Percentiles rank a stretch among this genome's conserved stretches.
phyloP scores from a whole-genome alignment of 805 yeast species.

The Yarrowia sp. region DNA sequence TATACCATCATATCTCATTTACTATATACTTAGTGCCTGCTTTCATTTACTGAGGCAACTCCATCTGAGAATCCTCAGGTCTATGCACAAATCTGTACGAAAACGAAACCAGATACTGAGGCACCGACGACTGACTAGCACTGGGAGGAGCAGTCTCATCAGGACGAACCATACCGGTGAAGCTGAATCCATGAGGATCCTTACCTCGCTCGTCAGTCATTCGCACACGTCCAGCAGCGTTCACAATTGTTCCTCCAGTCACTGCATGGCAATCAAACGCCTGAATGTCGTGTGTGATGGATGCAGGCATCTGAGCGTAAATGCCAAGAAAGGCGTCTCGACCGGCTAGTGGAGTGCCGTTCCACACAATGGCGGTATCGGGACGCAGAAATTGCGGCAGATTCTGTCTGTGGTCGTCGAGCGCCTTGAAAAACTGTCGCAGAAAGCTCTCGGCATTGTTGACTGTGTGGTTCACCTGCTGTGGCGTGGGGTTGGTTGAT shows the following conservation, averaged over 20 bases:
- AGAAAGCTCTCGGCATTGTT: conserved; percentile 33
- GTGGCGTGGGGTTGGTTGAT: not conserved
- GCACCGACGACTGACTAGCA: conserved; percentile 9
- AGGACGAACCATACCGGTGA: conserved; percentile 5
- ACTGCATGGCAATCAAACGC: conserved; percentile 43
- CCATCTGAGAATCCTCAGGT: conserved; percentile 36
- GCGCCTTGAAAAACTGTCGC: conserved; percentile 37
- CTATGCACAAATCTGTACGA: conserved; percentile 41
- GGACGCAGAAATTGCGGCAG: conserved; percentile 34
- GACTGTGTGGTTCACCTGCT: not conserved
- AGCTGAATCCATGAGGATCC: conserved; percentile 39
- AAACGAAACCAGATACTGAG: conserved; percentile 32
- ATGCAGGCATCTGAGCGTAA: conserved; percentile 39
- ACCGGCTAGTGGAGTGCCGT: conserved; percentile 45
- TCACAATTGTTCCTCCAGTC: conserved; percentile 38
- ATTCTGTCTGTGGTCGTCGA: conserved; percentile 38
- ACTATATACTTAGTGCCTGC: not conserved
- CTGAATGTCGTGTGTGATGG: conserved; percentile 39
- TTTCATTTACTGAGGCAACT: conserved; percentile 1
- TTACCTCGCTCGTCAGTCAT: conserved; percentile 38
- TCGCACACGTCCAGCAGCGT: conserved; percentile 40
- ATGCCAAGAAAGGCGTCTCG: conserved; percentile 40
- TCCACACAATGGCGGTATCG: conserved; percentile 43
- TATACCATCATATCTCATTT: too few relatives aligned
- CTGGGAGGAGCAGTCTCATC: not conserved